These are phyloP conservation scores for Hysterium pulicare DNA, from an alignment of 2,329 filamentous ascomycete species.

Conservation along the genomic window DNA sequence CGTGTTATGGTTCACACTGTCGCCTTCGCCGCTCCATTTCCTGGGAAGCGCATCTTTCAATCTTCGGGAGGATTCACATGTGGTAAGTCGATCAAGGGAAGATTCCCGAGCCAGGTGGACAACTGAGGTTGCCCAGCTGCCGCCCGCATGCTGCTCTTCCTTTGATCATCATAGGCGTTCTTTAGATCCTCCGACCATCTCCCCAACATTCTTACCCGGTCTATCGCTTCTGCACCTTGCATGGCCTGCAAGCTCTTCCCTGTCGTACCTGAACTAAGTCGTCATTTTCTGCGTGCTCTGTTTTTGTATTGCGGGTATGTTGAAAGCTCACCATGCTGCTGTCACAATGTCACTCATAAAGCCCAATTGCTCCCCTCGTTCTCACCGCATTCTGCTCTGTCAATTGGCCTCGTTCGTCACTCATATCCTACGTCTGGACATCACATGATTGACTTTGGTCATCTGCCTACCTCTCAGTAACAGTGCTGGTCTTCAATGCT, in stretches of 20 bases:
- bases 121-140: background rate
- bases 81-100: background rate
- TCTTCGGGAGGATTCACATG: background rate
- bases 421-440: too few species aligned
- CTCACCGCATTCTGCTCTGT: background rate
- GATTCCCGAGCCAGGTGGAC: background rate
- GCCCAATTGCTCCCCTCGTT: background rate
- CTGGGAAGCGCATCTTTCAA: constrained; percentile 6
- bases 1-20: constrained; percentile 2
- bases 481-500: too few species aligned
- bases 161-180: background rate
- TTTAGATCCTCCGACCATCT: background rate
- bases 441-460: too few species aligned
- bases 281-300: constrained; percentile 10
- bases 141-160: background rate
- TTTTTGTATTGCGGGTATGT: constrained; percentile 17
- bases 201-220: background rate
- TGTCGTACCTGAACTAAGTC: constrained; percentile 13
- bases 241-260: constrained; percentile 8
- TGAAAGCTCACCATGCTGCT: constrained; percentile 3
- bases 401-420: background rate
- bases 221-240: constrained; percentile 15
- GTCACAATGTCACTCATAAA: constrained; percentile 4
- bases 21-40: constrained; percentile 2
- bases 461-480: too few species aligned